Evolutionary conservation across 2,329 filamentous ascomycete species (phyloP).

Genomic region (Colletotrichum horii): DNA sequence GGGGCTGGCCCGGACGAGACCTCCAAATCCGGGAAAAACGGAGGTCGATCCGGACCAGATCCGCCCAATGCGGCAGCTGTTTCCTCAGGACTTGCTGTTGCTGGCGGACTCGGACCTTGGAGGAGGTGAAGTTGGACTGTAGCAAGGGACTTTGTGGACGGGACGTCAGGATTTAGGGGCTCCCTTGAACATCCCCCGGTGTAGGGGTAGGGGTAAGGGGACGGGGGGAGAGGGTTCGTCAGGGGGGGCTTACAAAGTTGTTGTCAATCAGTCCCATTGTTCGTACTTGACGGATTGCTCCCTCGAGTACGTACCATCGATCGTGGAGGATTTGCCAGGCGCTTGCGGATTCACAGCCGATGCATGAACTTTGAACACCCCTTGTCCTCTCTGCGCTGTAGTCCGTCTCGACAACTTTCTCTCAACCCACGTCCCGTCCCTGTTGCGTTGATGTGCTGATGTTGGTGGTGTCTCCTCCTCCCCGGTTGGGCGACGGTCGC

Average conservation of each 20-base stretch:
- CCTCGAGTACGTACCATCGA: not conserved
- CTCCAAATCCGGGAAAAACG: slow-evolving; percentile 7
- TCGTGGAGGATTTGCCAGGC: not conserved
- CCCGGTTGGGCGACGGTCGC: not conserved
- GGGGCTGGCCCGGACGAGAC: slow-evolving; percentile 6
- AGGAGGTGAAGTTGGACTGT: not conserved
- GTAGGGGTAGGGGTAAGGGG: not conserved
- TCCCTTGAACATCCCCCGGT: not conserved
- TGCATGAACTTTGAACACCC: not conserved
- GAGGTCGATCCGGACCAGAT: slow-evolving; percentile 11
- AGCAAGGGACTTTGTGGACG: not conserved
- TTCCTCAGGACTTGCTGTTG: not conserved
- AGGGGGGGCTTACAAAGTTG: not conserved
- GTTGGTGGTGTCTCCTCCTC: not conserved
- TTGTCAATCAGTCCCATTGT: not conserved
- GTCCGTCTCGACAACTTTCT: not conserved
- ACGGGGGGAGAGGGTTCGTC: not conserved
- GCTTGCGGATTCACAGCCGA: not conserved
- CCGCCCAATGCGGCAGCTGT: slow-evolving; percentile 7
- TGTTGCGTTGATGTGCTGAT: not conserved
- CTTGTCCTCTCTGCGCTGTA: not conserved
- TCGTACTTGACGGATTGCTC: not conserved
- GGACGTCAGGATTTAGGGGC: not conserved
- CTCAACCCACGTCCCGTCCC: not conserved
- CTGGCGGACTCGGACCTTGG: not conserved